Percentiles rank a stretch among this genome's conserved stretches.
These are phyloP conservation scores for Sporothrix pallida DNA, from an alignment of 2,329 filamentous ascomycete species.

Conservation along the genomic window DNA sequence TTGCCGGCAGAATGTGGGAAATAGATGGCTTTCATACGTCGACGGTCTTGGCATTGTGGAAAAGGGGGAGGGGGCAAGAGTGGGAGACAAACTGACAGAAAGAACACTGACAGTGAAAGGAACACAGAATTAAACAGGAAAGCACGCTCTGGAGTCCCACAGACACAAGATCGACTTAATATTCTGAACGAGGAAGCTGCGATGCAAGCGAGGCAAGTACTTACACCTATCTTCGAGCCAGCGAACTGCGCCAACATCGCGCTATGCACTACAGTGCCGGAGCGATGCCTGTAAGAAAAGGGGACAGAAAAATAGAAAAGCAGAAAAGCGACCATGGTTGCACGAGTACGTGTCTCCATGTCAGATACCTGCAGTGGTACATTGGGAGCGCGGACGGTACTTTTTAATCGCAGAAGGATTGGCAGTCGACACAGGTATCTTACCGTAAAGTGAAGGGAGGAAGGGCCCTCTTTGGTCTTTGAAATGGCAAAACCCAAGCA, in stretches of 20 bases:
- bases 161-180: background rate
- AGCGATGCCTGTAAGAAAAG: constrained; percentile 16
- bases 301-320: background rate
- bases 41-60: constrained; percentile 28
- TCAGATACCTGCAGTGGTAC: background rate
- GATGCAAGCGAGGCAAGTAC: background rate
- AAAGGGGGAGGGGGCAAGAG: background rate
- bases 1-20: constrained; percentile 26
- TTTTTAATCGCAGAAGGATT: background rate
- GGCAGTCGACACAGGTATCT: background rate
- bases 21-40: constrained; percentile 25
- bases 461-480: background rate
- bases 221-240: background rate
- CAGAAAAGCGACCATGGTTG: background rate
- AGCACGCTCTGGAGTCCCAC: background rate
- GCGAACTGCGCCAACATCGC: constrained; percentile 19
- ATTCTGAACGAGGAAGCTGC: background rate
- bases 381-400: background rate
- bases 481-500: constrained; percentile 2
- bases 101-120: background rate
- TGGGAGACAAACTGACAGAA: background rate
- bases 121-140: background rate
- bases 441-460: background rate
- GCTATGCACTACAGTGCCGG: constrained; percentile 10
- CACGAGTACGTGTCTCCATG: constrained; percentile 25